Evolutionary conservation across 2,329 filamentous ascomycete genomes (phyloP).

Genomic region (Aureobasidium sp.): DNA sequence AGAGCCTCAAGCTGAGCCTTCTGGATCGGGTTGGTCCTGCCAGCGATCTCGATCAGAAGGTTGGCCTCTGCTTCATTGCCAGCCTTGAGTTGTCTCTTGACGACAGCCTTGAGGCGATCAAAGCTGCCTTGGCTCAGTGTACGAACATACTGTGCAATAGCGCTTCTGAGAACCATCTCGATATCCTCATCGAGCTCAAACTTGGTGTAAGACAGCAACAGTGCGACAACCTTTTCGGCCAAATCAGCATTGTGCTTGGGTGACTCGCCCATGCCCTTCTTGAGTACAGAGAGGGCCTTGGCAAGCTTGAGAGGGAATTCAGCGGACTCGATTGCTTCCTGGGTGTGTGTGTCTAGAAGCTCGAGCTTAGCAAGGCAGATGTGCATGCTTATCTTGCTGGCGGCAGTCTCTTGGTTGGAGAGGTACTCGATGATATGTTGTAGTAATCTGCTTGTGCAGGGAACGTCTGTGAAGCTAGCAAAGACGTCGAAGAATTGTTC

Average conservation of each 20-base stretch:
- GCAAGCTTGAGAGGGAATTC: conserved; percentile 64
- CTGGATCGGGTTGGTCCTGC: not conserved
- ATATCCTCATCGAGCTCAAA: conserved; percentile 46
- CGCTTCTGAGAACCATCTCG: conserved; percentile 43
- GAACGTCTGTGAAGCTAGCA: conserved; percentile 58
- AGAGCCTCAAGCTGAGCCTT: conserved; percentile 9
- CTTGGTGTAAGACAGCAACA: conserved; percentile 42
- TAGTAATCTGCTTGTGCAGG: conserved; percentile 59
- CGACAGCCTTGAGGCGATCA: not conserved
- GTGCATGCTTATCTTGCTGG: conserved; percentile 52
- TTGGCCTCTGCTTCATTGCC: not conserved
- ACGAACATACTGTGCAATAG: conserved; percentile 32
- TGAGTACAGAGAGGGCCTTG: conserved; percentile 57
- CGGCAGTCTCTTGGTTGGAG: conserved; percentile 34
- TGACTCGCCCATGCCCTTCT: conserved; percentile 38
- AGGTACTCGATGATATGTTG: conserved; percentile 66
- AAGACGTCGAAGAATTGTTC: conserved; percentile 78
- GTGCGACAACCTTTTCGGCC: conserved; percentile 41
- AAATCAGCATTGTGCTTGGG: conserved; percentile 30
- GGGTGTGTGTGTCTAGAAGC: conserved; percentile 56
- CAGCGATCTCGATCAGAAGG: not conserved
- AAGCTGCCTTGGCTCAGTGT: conserved; percentile 1
- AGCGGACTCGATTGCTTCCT: conserved; percentile 43
- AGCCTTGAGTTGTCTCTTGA: conserved; percentile 3
- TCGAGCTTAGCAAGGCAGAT: conserved; percentile 66